phyloP scores from a whole-genome alignment of 176 grass and related monocot genomes.

The Rhipidocladum racemiflorum region DNA sequence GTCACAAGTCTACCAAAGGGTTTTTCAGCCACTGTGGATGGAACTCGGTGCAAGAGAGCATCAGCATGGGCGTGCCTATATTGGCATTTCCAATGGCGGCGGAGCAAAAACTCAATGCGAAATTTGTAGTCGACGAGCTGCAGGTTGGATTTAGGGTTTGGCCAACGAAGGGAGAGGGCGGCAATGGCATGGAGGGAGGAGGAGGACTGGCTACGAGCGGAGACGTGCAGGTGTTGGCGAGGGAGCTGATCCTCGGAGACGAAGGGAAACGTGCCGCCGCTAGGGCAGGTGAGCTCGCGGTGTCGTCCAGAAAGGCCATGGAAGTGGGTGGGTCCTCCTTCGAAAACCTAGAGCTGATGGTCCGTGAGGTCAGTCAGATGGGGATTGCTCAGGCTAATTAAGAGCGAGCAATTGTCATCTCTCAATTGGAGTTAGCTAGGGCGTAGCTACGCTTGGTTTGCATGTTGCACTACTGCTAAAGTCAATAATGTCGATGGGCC shows the following conservation, averaged over 20 bases:
- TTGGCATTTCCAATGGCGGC: conserved; percentile 45
- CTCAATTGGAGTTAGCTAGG: no score
- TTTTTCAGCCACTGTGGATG: conserved; percentile 60
- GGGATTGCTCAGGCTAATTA: not conserved
- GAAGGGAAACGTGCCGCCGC: conserved; percentile 4
- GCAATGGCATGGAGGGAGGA: no score
- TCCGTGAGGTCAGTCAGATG: not conserved
- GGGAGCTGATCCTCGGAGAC: conserved; percentile 35
- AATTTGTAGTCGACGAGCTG: conserved; percentile 38
- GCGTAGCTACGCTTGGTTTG: no score
- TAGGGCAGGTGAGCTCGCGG: conserved; percentile 6
- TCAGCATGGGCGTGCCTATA: conserved; percentile 31
- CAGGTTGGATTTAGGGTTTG: conserved; percentile 37
- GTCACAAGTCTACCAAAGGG: conserved; percentile 17
- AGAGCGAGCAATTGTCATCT: not conserved
- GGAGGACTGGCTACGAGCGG: not conserved
- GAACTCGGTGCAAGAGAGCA: conserved; percentile 57
- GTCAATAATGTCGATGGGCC: no score
- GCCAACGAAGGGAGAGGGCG: not conserved
- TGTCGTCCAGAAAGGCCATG: conserved; percentile 11
- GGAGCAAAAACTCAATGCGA: conserved; percentile 52
- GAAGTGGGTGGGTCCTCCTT: conserved; percentile 38
- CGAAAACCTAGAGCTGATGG: conserved; percentile 27
- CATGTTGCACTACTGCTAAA: no score
- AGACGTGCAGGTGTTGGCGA: conserved; percentile 20